Evolutionary conservation across 176 grass and related monocot species (phyloP).

Genomic region (Oryza australiensis): DNA sequence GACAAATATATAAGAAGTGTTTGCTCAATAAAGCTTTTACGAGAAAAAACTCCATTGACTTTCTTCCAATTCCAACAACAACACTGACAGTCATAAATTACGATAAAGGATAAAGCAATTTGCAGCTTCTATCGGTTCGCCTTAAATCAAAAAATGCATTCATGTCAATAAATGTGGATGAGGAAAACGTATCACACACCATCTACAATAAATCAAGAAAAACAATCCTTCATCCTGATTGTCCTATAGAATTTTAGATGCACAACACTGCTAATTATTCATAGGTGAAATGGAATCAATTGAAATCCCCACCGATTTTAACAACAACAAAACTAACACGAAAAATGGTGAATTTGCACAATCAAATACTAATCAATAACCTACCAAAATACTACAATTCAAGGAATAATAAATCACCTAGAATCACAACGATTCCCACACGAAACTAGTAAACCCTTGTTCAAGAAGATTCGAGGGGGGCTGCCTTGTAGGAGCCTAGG

Average conservation of each 20-base stretch:
- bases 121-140: no score
- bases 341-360: neutral
- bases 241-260: neutral
- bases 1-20: no score
- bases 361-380: neutral
- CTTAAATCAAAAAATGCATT: neutral
- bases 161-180: neutral
- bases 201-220: neutral
- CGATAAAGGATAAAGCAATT: no score
- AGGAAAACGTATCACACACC: neutral
- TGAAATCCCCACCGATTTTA: neutral
- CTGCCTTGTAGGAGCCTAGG: slow-evolving; percentile 86
- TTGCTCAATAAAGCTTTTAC: no score
- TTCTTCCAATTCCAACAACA: no score
- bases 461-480: neutral
- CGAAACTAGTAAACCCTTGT: neutral
- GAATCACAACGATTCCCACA: neutral
- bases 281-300: neutral
- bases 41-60: no score
- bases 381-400: neutral
- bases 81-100: no score
- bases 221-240: neutral
- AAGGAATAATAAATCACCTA: neutral
- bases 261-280: neutral
- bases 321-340: neutral